Percentiles rank a stretch among this genome's conserved stretches.
These are phyloP conservation scores for Rickenella mellea DNA, from an alignment of 768 basidiomycete genomes.

Conservation along the genomic window DNA sequence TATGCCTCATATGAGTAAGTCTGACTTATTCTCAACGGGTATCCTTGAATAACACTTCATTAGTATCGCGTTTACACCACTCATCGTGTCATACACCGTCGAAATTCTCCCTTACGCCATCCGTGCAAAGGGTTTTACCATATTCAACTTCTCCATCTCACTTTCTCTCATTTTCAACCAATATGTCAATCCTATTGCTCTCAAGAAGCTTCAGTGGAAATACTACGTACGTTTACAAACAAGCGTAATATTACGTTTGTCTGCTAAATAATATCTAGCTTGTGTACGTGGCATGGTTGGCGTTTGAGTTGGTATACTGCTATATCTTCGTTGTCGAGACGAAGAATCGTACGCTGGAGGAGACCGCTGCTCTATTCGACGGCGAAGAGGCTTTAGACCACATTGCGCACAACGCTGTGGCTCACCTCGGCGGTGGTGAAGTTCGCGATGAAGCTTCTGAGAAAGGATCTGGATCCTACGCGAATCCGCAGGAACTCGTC, in stretches of 20 bases:
- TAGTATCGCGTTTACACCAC: constrained; percentile 73
- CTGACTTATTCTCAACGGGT: background rate
- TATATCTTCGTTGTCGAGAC: constrained; percentile 68
- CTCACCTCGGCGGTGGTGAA: background rate
- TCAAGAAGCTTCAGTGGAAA: constrained; percentile 57
- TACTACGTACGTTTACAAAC: constrained; percentile 47
- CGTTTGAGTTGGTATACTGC: constrained; percentile 53
- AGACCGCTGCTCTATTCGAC: constrained; percentile 77
- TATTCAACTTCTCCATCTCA: constrained; percentile 75
- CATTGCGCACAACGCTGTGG: constrained; percentile 12
- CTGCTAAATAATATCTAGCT: constrained; percentile 24
- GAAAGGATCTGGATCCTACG: background rate
- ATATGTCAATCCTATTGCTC: constrained; percentile 77
- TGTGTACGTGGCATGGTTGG: constrained; percentile 65
- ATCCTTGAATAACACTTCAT: background rate
- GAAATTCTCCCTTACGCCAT: constrained; percentile 80
- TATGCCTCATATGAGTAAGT: constrained; percentile 68
- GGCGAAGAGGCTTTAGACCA: constrained; percentile 42
- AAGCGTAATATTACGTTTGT: background rate
- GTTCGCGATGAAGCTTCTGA: background rate
- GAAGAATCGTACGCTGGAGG: constrained; percentile 64
- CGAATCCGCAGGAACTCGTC: no score
- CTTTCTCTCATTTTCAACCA: constrained; percentile 82
- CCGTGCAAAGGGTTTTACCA: constrained; percentile 78
- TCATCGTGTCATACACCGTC: constrained; percentile 79